Evolutionary conservation across 2,329 filamentous ascomycete species (phyloP).

Genomic region (Talaromyces piceae): DNA sequence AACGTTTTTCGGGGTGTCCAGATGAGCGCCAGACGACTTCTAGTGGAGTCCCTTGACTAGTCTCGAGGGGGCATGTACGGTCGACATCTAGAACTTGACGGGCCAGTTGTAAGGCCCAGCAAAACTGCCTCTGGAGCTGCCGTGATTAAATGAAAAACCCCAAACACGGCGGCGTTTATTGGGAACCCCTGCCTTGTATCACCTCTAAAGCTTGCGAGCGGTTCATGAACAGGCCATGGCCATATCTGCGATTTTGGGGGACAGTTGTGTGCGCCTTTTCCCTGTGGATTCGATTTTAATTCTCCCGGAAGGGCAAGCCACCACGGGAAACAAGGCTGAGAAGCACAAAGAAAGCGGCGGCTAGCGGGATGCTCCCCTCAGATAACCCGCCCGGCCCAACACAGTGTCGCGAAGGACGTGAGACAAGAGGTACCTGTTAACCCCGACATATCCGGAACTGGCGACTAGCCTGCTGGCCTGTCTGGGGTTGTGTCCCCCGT

Average conservation of each 20-base stretch:
- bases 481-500: slow-evolving; percentile 1
- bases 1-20: background rate
- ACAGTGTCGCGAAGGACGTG: slow-evolving; percentile 2
- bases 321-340: slow-evolving; percentile 10
- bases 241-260: background rate
- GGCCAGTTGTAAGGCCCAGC: background rate
- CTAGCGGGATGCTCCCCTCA: slow-evolving; percentile 1
- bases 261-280: background rate
- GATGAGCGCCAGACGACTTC: background rate
- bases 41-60: slow-evolving; percentile 2
- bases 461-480: slow-evolving; percentile 10
- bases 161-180: background rate
- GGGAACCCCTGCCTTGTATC: background rate
- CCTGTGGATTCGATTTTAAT: background rate
- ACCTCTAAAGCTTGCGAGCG: background rate
- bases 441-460: slow-evolving; percentile 7
- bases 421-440: slow-evolving; percentile 3
- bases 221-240: background rate
- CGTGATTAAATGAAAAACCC: background rate
- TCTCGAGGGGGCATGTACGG: background rate
- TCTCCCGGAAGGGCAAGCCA: background rate
- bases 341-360: background rate
- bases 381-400: background rate
- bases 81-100: slow-evolving; percentile 6
- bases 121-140: background rate